phyloP scores from a whole-genome alignment of 2,329 filamentous ascomycete genomes.

The Ascochyta pisi region DNA sequence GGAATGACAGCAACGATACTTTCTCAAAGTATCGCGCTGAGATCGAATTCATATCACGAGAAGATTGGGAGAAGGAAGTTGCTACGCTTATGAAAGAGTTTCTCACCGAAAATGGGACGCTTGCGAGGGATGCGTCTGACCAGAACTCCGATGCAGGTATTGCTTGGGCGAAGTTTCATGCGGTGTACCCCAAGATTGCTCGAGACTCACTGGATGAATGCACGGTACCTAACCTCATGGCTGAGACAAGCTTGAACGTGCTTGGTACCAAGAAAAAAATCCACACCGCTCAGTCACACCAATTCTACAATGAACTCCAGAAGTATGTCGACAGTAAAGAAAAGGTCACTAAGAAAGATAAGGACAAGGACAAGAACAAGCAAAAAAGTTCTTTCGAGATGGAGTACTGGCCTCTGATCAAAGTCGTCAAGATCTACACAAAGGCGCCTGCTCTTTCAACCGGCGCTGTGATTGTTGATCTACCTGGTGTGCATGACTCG shows the following conservation, averaged over 20 bases:
- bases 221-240: constrained; percentile 53
- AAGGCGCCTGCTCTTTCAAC: constrained; percentile 60
- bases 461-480: constrained; percentile 63
- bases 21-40: constrained; percentile 59
- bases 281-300: constrained; percentile 41
- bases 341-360: constrained; percentile 48
- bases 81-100: constrained; percentile 58
- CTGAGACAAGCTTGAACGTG: constrained; percentile 50
- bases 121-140: constrained; percentile 48
- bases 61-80: constrained; percentile 63
- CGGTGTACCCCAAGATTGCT: constrained; percentile 55
- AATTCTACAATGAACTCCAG: constrained; percentile 58
- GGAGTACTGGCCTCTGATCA: constrained; percentile 61
- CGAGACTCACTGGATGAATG: constrained; percentile 50
- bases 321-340: constrained; percentile 64
- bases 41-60: constrained; percentile 62
- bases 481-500: constrained; percentile 66
- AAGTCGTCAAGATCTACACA: constrained; percentile 60
- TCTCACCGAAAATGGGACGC: constrained; percentile 48
- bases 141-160: constrained; percentile 57
- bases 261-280: constrained; percentile 58
- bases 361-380: constrained; percentile 34
- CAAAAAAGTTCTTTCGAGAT: constrained; percentile 32
- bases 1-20: constrained; percentile 56
- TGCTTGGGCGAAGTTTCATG: constrained; percentile 60